These are phyloP conservation scores for Iris pallida DNA, from an alignment of 116 monocot species.

Conservation along the genomic window DNA sequence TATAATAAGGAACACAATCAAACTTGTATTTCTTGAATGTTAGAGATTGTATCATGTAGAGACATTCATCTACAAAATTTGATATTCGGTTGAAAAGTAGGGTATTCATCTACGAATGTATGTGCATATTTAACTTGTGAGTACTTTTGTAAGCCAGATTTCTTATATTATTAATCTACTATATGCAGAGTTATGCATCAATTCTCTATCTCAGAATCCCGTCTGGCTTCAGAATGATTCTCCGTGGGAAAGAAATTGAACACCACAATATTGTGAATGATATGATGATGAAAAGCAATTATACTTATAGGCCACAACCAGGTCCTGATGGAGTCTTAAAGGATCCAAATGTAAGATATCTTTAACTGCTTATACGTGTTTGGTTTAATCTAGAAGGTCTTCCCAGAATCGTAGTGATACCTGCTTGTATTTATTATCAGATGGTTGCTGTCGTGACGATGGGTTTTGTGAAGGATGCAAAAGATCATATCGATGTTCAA, in stretches of 20 bases:
- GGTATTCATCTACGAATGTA: too few species aligned
- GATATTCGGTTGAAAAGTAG: too few species aligned
- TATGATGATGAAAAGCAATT: constrained; percentile 71
- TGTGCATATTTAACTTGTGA: too few species aligned
- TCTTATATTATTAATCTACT: neutral
- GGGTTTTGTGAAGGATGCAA: constrained; percentile 90
- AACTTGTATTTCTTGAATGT: too few species aligned
- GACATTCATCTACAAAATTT: too few species aligned
- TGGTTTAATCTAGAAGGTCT: neutral
- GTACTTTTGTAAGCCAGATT: too few species aligned
- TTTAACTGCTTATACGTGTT: neutral
- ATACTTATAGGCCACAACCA: constrained; percentile 59
- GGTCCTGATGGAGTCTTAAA: constrained; percentile 36
- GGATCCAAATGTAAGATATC: constrained; percentile 47
- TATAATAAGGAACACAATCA: too few species aligned
- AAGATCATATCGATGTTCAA: constrained; percentile 81
- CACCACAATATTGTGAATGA: constrained; percentile 79
- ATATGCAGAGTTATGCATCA: constrained; percentile 77
- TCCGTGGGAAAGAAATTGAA: constrained; percentile 71
- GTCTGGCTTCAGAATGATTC: constrained; percentile 57
- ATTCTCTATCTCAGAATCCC: constrained; percentile 86
- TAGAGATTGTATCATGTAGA: too few species aligned
- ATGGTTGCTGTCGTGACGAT: constrained; percentile 74
- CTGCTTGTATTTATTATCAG: constrained; percentile 20
- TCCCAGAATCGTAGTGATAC: constrained; percentile 2